phyloP scores from a whole-genome alignment of 257 asterid genomes.

The Capsicum chinense region DNA sequence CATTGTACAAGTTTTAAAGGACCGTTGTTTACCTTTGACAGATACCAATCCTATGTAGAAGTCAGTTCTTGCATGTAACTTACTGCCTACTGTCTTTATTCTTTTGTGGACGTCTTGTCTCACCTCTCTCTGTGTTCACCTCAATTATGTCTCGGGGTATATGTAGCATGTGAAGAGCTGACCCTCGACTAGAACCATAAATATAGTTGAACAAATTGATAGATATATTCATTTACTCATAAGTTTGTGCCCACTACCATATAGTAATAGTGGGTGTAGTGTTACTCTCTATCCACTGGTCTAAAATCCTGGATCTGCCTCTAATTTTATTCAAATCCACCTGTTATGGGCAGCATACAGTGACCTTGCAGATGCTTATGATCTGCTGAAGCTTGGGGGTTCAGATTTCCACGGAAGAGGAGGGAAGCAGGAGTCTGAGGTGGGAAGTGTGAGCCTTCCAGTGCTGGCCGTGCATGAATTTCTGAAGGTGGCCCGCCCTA shows the following conservation, averaged over 20 bases:
- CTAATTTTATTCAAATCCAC: not conserved
- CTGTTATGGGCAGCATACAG: slow-evolving; percentile 62
- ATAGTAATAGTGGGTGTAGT: not conserved
- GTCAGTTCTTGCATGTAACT: slow-evolving; percentile 16
- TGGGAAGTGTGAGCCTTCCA: slow-evolving; percentile 79
- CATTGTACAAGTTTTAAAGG: not conserved
- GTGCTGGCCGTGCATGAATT: slow-evolving; percentile 68
- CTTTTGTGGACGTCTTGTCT: slow-evolving; percentile 3
- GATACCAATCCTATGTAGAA: not conserved
- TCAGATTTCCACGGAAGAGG: slow-evolving; percentile 94
- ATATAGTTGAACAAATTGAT: not conserved
- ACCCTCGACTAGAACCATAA: not conserved
- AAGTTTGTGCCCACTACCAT: not conserved
- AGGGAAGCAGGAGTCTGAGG: slow-evolving; percentile 83
- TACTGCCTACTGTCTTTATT: not conserved
- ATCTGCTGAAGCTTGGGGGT: slow-evolving; percentile 91
- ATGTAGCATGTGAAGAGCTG: not conserved
- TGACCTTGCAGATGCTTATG: slow-evolving; percentile 74
- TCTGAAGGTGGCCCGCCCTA: slow-evolving; percentile 84
- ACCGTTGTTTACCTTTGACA: not conserved
- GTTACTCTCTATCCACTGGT: not conserved
- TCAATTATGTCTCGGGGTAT: not conserved
- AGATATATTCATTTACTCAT: not conserved
- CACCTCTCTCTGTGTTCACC: slow-evolving; percentile 5
- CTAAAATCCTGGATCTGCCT: not conserved